A percentile compares a stretch with the other conserved stretches of the same genome.
phyloP scores from a whole-genome alignment of 495 filamentous ascomycete genomes.

The Podospora bellae-mahoneyi region DNA sequence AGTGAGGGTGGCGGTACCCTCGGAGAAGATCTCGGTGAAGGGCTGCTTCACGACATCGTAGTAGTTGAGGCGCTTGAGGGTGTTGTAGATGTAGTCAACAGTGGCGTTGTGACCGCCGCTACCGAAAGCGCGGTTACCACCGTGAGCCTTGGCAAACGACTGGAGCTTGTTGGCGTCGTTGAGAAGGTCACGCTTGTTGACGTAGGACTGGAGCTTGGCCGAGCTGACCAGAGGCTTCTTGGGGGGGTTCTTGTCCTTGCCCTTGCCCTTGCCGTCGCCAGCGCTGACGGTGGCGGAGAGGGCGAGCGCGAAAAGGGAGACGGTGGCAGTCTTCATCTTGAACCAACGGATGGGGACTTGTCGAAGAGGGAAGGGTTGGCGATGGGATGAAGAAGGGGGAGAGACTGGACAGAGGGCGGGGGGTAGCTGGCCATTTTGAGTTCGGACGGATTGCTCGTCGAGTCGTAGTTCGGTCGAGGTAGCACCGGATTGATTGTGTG shows the following conservation, averaged over 20 bases:
- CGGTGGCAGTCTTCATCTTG: conserved; percentile 18
- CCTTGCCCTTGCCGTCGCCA: conserved; percentile 7
- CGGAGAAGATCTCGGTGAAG: conserved; percentile 44
- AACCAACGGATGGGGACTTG: neutral
- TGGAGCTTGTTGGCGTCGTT: conserved; percentile 46
- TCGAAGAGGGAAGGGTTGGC: neutral
- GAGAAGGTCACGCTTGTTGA: conserved; percentile 42
- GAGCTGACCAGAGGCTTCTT: conserved; percentile 22
- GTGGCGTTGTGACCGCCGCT: conserved; percentile 60
- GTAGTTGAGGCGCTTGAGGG: conserved; percentile 49
- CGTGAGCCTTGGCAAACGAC: conserved; percentile 37
- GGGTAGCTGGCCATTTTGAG: conserved; percentile 5
- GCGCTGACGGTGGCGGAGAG: conserved; percentile 11
- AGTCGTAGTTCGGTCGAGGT: neutral
- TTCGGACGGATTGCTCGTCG: neutral
- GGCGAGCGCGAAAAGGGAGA: conserved; percentile 15
- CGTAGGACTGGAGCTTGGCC: conserved; percentile 29
- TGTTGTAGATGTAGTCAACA: conserved; percentile 57
- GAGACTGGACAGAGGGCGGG: neutral
- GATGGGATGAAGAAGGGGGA: neutral
- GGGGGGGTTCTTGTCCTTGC: neutral
- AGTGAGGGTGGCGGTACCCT: conserved; percentile 35
- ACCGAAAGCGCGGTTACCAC: conserved; percentile 57
- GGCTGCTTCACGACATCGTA: conserved; percentile 60
- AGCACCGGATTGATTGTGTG: neutral